Conservation (phyloP, 2,329 filamentous ascomycete genomes). For the Neopestalotiopsis clavispora region DNA sequence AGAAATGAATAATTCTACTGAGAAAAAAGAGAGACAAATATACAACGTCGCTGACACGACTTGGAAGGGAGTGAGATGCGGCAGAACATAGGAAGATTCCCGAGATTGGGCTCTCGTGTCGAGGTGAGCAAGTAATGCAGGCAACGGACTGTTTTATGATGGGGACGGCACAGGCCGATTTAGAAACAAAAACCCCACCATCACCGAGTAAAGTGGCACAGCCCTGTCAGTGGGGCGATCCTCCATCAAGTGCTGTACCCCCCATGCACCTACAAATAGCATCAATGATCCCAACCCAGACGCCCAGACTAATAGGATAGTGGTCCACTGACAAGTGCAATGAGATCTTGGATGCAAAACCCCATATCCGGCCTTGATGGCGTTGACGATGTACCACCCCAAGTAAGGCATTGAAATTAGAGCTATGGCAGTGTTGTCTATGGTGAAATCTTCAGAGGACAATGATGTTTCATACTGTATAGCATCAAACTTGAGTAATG, state of each 20-base stretch:
- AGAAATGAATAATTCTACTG: not conserved
- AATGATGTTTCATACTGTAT: too few relatives aligned
- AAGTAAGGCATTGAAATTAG: too few relatives aligned
- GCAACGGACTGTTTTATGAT: not conserved
- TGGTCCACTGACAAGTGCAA: not conserved
- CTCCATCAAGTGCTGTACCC: too few relatives aligned
- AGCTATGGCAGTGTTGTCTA: too few relatives aligned
- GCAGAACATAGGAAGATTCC: not conserved
- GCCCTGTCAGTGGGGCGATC: conserved; percentile 17
- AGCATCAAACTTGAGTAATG: too few relatives aligned
- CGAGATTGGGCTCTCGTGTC: not conserved
- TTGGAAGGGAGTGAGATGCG: not conserved
- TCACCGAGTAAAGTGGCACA: conserved; percentile 11
- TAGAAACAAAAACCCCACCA: not conserved
- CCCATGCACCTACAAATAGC: too few relatives aligned
- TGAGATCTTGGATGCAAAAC: not conserved
- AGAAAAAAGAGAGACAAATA: not conserved
- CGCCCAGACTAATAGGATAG: not conserved
- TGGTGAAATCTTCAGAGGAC: too few relatives aligned
- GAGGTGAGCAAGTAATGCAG: not conserved
- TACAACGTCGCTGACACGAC: not conserved
- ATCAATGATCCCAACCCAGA: not conserved
- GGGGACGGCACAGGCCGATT: not conserved
- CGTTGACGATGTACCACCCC: too few relatives aligned
- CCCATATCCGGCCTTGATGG: not conserved